Conservation (phyloP, 257 asterid genomes). For the Capsicum chinense region DNA sequence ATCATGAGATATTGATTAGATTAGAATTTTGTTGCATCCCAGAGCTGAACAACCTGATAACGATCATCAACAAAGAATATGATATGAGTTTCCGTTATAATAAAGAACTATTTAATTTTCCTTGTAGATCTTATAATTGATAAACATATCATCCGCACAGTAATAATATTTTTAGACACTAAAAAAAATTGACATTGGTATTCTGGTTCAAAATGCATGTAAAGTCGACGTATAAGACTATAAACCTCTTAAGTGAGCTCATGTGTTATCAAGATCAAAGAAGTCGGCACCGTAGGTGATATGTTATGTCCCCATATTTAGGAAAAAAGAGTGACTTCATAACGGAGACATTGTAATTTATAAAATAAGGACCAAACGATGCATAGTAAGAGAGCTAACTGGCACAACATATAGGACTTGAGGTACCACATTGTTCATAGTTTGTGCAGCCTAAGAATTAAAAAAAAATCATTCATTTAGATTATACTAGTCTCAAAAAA, state of each 20-base stretch:
- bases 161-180: not conserved
- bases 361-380: not conserved
- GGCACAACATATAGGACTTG: conserved; percentile 1
- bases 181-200: not conserved
- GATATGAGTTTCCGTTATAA: not conserved
- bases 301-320: not conserved
- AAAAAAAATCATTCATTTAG: not conserved
- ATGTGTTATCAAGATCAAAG: conserved; percentile 7
- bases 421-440: not conserved
- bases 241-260: not conserved
- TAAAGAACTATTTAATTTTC: not conserved
- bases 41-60: too few species aligned
- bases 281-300: not conserved
- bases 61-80: too few species aligned
- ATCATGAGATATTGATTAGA: too few species aligned
- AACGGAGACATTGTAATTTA: not conserved
- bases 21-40: not conserved
- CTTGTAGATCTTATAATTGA: not conserved
- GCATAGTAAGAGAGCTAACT: not conserved
- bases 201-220: conserved; percentile 1
- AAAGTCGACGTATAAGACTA: not conserved
- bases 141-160: too few species aligned
- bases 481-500: not conserved
- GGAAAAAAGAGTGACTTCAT: not conserved
- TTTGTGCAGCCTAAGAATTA: not conserved